phyloP scores from a whole-genome alignment of 768 basidiomycete species.

The Lentinus brumalis region DNA sequence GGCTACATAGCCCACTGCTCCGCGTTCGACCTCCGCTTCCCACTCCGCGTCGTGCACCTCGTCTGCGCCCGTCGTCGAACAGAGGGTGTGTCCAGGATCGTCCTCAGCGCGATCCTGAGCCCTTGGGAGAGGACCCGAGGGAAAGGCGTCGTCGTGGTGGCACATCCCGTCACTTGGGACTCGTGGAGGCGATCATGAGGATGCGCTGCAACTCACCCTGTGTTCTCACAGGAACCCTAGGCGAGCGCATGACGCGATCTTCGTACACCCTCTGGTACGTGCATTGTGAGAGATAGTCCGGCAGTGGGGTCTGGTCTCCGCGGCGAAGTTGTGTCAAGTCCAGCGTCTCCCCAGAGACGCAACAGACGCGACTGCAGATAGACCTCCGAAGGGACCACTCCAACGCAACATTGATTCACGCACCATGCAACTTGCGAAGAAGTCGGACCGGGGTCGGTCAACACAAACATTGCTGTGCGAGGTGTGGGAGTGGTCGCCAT shows the following conservation, averaged over 20 bases:
- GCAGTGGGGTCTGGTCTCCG: neutral
- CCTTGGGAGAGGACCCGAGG: too few relatives aligned
- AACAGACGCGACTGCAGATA: too few relatives aligned
- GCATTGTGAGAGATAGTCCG: neutral
- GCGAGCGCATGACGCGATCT: conserved; percentile 14
- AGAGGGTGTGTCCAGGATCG: too few relatives aligned
- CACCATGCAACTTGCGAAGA: neutral
- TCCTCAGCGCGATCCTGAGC: too few relatives aligned
- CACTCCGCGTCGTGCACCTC: too few relatives aligned
- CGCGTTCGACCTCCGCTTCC: too few relatives aligned
- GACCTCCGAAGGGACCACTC: too few relatives aligned
- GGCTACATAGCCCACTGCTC: too few relatives aligned
- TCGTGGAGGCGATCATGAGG: neutral
- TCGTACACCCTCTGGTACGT: neutral
- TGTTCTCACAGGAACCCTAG: conserved; percentile 6
- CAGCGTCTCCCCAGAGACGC: neutral
- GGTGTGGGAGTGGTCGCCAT: neutral
- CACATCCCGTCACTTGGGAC: neutral
- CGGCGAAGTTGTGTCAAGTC: neutral
- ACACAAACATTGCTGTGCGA: neutral
- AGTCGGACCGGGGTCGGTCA: neutral
- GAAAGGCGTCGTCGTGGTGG: neutral
- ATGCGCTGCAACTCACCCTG: neutral
- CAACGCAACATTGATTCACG: neutral
- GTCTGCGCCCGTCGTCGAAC: too few relatives aligned